phyloP scores from a whole-genome alignment of 345 rosid genomes.

The Anastatica hierochuntica region DNA sequence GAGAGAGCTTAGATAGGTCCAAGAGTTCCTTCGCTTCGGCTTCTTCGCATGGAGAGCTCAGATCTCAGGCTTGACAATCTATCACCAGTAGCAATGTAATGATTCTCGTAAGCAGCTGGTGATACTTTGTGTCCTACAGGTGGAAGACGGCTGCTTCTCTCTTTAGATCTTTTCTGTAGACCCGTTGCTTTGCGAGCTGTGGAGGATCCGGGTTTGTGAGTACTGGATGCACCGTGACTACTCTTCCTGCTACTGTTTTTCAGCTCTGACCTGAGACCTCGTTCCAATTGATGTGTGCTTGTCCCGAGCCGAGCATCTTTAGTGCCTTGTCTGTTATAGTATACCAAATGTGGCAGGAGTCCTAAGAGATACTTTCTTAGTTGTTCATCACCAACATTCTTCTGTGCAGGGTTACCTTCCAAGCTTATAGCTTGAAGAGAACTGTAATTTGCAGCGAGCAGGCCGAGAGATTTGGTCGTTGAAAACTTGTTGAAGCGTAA shows the following conservation, averaged over 20 bases:
- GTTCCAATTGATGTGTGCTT: constrained; percentile 53
- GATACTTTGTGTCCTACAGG: constrained; percentile 43
- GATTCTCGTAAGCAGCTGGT: constrained; percentile 29
- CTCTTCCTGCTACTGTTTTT: constrained; percentile 50
- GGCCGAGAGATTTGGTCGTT: constrained; percentile 76
- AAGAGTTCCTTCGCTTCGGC: constrained; percentile 66
- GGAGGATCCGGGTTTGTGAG: constrained; percentile 35
- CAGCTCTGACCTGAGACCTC: constrained; percentile 50
- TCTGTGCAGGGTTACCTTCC: constrained; percentile 97
- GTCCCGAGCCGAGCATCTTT: constrained; percentile 71
- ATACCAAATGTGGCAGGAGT: constrained; percentile 72
- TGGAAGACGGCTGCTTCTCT: constrained; percentile 47
- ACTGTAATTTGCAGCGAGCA: constrained; percentile 91
- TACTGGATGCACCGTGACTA: constrained; percentile 33
- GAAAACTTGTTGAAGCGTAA: constrained; percentile 87
- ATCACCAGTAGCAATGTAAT: constrained; percentile 35
- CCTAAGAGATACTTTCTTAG: constrained; percentile 70
- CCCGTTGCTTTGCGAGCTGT: constrained; percentile 42
- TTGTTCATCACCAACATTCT: constrained; percentile 91
- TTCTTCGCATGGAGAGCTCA: constrained; percentile 52
- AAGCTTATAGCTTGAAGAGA: constrained; percentile 91
- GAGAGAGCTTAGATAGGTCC: constrained; percentile 28
- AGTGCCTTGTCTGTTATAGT: constrained; percentile 67
- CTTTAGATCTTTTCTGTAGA: constrained; percentile 39
- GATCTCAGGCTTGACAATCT: constrained; percentile 38